Evolutionary conservation across 768 basidiomycete genomes (phyloP), one percentile per base, ranked within the genome.

Genomic region (Lentinula guzmanii): DNA sequence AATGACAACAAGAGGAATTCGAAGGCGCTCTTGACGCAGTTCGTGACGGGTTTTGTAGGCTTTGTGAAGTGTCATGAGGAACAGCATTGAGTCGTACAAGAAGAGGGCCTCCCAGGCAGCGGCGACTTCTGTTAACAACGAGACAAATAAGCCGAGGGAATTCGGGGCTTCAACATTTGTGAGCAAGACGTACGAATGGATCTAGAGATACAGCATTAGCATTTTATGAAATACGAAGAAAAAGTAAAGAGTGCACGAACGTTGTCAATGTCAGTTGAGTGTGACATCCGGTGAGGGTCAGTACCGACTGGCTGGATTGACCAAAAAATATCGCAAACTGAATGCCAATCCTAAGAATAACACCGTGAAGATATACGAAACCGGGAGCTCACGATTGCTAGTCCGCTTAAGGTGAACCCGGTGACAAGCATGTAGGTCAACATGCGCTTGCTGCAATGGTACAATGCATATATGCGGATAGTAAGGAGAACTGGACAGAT

Each of bases 21-120:
- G 37, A 8, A 28, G 28, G 16, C 31, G 43, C 39, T 58, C 41
- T 28, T 21, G 45, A 8, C 31, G 51, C 11, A 60, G 16, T 33
- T 60, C 59, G n/a, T 52, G 15, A 15, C 59, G 58, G 35, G 58
- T 59, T 39, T 60, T 35, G n/a, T 60, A 52, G 8, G 59, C 59
- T 33, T 41, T 52, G 35, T n/a, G 42, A 41, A 61, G 53, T 3
- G 61, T 61, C 61, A 61, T 54, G 13, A 54, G 16, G 34, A 61
- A 61, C 10, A 61, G n/a, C 43, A 61, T 37, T 16, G 53, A 55
- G 28, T 61, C 61, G 34, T 55, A 61, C 39, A 57, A 24, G 53
- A 61, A 57, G 7, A 61, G 41, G 4, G 61, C 53, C 39, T 61
- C 61, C 61, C 61, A 61, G 4, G 61, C 61, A 35, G 61, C 61